phyloP scores from a whole-genome alignment of 2,329 filamentous ascomycete genomes.

The Penicillium sp. region DNA sequence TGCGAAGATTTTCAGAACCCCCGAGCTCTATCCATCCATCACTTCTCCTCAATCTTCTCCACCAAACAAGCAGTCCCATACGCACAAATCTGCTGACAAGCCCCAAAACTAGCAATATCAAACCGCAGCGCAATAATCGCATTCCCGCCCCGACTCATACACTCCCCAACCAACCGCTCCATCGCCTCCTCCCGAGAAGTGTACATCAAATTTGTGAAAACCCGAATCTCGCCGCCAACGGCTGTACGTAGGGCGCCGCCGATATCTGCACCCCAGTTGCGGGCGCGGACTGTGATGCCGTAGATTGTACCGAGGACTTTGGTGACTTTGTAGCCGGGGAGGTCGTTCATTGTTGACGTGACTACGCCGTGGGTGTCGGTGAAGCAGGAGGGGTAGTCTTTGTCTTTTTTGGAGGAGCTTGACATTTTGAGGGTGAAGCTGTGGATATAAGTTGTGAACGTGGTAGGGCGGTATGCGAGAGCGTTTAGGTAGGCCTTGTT shows the following conservation, averaged over 20 bases:
- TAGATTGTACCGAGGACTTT: conserved; percentile 61
- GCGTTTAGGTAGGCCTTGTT: too few relatives aligned
- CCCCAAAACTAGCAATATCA: conserved; percentile 57
- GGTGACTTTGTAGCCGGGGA: conserved; percentile 62
- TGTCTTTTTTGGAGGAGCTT: conserved; percentile 5
- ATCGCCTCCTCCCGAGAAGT: conserved; percentile 61
- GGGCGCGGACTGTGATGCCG: conserved; percentile 58
- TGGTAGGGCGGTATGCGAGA: neutral
- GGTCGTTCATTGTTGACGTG: conserved; percentile 64
- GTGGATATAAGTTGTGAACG: neutral
- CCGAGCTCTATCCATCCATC: neutral
- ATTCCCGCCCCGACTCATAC: conserved; percentile 60
- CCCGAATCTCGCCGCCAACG: conserved; percentile 60
- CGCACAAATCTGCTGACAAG: conserved; percentile 61
- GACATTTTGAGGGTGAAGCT: conserved; percentile 3
- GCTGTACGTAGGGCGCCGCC: conserved; percentile 60
- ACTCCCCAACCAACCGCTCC: conserved; percentile 57
- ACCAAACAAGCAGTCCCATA: conserved; percentile 62
- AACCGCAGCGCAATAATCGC: conserved; percentile 62
- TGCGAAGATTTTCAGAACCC: neutral
- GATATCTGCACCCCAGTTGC: conserved; percentile 60
- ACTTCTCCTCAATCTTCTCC: conserved; percentile 53
- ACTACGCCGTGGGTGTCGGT: conserved; percentile 64
- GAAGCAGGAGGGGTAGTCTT: conserved; percentile 48
- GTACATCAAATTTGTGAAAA: conserved; percentile 63